These are phyloP conservation scores for Yamadazyma pseudoaaseri DNA, from an alignment of 1,139 yeast genomes.

Conservation along the genomic window DNA sequence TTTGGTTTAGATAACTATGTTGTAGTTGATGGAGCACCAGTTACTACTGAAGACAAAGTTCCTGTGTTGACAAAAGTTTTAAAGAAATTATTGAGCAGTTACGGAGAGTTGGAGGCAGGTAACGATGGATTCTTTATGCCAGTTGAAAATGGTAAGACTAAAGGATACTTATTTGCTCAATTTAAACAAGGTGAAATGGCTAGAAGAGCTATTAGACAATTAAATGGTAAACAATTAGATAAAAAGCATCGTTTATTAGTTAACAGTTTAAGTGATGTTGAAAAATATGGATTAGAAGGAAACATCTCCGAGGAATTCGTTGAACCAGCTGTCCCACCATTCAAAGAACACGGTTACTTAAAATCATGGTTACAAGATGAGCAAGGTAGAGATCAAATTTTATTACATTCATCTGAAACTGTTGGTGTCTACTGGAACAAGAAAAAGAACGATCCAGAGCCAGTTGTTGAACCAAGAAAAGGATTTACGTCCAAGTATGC, in stretches of 20 bases:
- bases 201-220: slow-evolving; percentile 71
- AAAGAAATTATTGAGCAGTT: slow-evolving; percentile 69
- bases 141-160: slow-evolving; percentile 72
- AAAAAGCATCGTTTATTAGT: slow-evolving; percentile 87
- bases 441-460: slow-evolving; percentile 71
- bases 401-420: slow-evolving; percentile 74
- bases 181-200: slow-evolving; percentile 70
- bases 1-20: slow-evolving; percentile 74
- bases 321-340: slow-evolving; percentile 71
- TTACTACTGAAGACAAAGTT: slow-evolving; percentile 87
- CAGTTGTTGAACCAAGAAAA: slow-evolving; percentile 72
- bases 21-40: slow-evolving; percentile 93
- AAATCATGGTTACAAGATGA: slow-evolving; percentile 90
- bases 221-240: slow-evolving; percentile 89
- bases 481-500: slow-evolving; percentile 87
- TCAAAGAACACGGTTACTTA: slow-evolving; percentile 76
- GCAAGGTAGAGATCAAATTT: slow-evolving; percentile 87
- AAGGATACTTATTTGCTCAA: slow-evolving; percentile 88
- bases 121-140: slow-evolving; percentile 81
- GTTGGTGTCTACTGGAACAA: slow-evolving; percentile 91
- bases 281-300: slow-evolving; percentile 73
- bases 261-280: slow-evolving; percentile 82
- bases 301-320: slow-evolving; percentile 60
- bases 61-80: slow-evolving; percentile 84
- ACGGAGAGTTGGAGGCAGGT: slow-evolving; percentile 67